Conservation (phyloP, 2,329 filamentous ascomycete species). For the Calonectria montana region DNA sequence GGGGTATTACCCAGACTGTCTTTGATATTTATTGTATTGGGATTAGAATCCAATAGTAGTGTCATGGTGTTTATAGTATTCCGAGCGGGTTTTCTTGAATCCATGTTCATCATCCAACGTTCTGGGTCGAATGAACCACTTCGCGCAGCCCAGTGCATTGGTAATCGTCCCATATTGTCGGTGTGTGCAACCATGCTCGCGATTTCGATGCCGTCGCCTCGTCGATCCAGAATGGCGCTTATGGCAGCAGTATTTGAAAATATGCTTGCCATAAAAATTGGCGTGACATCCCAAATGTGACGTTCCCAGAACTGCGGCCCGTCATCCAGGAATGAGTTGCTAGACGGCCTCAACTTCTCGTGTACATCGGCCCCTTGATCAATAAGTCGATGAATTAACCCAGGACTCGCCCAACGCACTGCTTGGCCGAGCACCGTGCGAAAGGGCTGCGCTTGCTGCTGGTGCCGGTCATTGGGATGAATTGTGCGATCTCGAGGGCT, state of each 20-base stretch:
- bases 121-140: background rate
- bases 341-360: background rate
- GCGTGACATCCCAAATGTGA: background rate
- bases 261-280: background rate
- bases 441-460: background rate
- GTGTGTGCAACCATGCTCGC: background rate
- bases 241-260: background rate
- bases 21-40: background rate
- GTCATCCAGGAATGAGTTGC: background rate
- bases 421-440: background rate
- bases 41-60: background rate
- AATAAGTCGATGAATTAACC: background rate
- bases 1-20: background rate
- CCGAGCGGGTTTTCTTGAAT: background rate
- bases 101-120: too few relatives aligned
- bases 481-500: background rate
- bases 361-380: background rate
- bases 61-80: background rate
- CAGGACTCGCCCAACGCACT: background rate
- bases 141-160: slow-evolving; percentile 4
- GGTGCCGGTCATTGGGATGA: background rate
- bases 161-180: background rate
- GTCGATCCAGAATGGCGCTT: background rate
- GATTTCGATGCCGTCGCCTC: background rate
- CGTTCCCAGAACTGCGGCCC: background rate